Evolutionary conservation across 2,329 filamentous ascomycete species (phyloP), one percentile per base, ranked within the genome.

Genomic region (Thielaviopsis punctulata): DNA sequence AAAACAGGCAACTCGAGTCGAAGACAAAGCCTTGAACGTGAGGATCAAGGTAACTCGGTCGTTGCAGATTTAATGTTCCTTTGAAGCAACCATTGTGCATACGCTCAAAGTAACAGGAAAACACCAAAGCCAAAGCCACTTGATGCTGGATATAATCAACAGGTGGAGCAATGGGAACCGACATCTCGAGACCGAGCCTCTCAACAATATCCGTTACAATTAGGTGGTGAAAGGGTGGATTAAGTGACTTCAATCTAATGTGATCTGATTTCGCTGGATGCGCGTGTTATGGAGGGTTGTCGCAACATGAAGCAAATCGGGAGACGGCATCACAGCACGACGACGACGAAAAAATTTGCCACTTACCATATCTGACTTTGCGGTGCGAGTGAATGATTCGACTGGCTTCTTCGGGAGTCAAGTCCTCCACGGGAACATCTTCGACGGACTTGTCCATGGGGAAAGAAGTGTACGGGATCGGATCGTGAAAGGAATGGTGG

Each of bases 331-430:
- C 30, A 36, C 30, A 15, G n/a, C 13, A 36, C 13, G n/a, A 12
- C 30, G 13, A 15, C 13, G 30, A 36, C n/a, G 30, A 36, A 36
- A 4, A 36, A 36, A 15, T 36, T 36, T 36, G 30, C 30, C 45
- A 68, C 76, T 62, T 70, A 81, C 78, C 79, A 64, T 82, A 82
- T 61, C 79, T 73, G 53, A 82, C 79, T 64, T 82, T 82, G 58
- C 79, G 75, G 62, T 82, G 79, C 50, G 77, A 81, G 62, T 82
- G 78, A 58, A 82, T 82, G 65, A 82, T 82, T 59, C 77, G 76
- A 62, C 69, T 82, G 57, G 77, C 79, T 65, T 82, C 78, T 62
- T 82, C 79, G 9, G 77, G 73, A 46, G 76, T 80, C 61, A 80
- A 68, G 60, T 77, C 72, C 61, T 78, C 73, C 56, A 78, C 64